Base-by-base conservation (phyloP, 768 basidiomycete genomes). In the Tulasnella calospora region DNA sequence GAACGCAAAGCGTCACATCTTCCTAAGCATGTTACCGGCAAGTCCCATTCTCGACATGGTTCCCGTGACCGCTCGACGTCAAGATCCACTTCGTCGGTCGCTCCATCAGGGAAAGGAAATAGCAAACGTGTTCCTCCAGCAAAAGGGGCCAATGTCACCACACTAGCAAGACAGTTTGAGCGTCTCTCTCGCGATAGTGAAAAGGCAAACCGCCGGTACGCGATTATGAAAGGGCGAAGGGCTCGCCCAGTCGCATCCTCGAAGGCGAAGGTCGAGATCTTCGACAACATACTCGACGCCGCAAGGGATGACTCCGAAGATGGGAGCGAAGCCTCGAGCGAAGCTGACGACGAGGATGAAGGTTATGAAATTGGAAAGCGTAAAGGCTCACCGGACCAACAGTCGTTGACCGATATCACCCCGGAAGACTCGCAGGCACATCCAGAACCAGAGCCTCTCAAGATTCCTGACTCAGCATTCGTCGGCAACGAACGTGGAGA, bases 211-310 rank as follows among this genome's bases (percentile, higher is more conserved):
- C 89, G 91, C 77, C 89, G 92, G 33, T 94, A 97, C 82, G 89
- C 91, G n/a, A 90, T 95, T 76, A 93, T 96, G 82, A 89, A 95
- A 47, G 93, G 93, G 15, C 92, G 90, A 80, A 90, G 92, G 69
- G 93, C 94, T 27, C 92, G 97, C 41, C 97, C 98, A 17, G 94
- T 99, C 19, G 93, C 93, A 27, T 92, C 92, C 35, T 92, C 96
- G 21, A 89, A 91, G 69, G 95, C 94, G 21, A 95, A 91, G 81
- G 94, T 97, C 0, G 91, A 96, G 82, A 89, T 98, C 41, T 88
- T 98, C 35, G 92, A 94, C 75, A 96, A 94, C 82, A 89, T 98
- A 82, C 92, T 93, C 82, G 96, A 98, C 82, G 96, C 94, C 1
- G 93, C 98, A 82, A 88, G 88, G 74, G 94, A 94, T 81, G 90